These are phyloP conservation scores for Ophiocordyceps polyrhachis-furcata DNA, from an alignment of 2,329 filamentous ascomycete genomes.

Conservation along the genomic window DNA sequence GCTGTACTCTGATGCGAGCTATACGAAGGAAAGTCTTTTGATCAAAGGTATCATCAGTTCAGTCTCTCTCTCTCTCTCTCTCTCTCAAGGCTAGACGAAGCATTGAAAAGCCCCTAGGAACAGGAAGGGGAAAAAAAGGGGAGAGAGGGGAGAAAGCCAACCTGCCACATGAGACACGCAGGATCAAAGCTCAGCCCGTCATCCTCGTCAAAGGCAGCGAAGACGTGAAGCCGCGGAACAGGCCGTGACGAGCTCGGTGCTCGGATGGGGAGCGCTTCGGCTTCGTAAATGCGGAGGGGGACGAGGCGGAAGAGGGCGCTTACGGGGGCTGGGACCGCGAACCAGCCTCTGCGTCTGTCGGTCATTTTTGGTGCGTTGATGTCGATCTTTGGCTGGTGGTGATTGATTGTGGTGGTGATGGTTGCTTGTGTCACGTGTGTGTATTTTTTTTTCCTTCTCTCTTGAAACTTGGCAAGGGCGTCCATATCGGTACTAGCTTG, in stretches of 20 bases:
- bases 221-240: constrained; percentile 53
- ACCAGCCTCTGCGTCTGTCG: constrained; percentile 15
- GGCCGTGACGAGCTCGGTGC: constrained; percentile 21
- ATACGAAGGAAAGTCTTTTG: constrained; percentile 66
- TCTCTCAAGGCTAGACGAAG: background rate
- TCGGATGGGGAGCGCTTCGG: constrained; percentile 55
- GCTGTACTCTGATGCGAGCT: constrained; percentile 44
- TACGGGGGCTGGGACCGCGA: constrained; percentile 53
- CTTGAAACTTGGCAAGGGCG: background rate
- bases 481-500: no score
- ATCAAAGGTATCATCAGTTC: background rate
- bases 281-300: constrained; percentile 56
- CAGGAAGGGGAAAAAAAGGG: no score
- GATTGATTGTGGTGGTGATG: no score
- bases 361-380: background rate
- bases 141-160: constrained; percentile 13
- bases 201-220: constrained; percentile 42
- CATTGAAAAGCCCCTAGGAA: no score
- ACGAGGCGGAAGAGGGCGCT: constrained; percentile 72
- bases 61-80: background rate
- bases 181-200: constrained; percentile 73
- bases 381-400: background rate
- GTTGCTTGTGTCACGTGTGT: background rate
- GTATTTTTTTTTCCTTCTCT: background rate
- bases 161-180: constrained; percentile 91